Percentiles rank a stretch among this genome's conserved stretches.
phyloP scores from a whole-genome alignment of 371 early-diverging fungal genomes.

The Capniomyces stellatus region DNA sequence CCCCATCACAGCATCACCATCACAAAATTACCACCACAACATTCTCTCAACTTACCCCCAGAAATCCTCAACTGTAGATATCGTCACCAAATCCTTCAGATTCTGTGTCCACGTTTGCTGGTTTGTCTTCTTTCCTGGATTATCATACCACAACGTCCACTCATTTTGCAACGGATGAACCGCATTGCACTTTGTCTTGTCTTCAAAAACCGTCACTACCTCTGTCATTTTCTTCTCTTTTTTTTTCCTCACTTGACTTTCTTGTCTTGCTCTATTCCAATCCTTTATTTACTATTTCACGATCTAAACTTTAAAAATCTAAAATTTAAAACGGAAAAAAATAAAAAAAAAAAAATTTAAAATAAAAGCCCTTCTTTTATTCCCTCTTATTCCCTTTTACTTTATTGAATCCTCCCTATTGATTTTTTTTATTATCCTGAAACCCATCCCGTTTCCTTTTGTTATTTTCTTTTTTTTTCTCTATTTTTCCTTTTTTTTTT shows the following conservation, averaged over 20 bases:
- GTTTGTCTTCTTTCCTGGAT: slow-evolving; percentile 56
- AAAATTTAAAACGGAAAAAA: neutral
- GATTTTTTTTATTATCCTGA: no score
- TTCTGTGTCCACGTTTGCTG: slow-evolving; percentile 68
- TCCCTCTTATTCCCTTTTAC: no score
- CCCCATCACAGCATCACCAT: no score
- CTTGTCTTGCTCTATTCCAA: neutral
- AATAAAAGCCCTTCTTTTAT: no score
- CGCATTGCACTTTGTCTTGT: slow-evolving; percentile 48
- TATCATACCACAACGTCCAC: slow-evolving; percentile 93
- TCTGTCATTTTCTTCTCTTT: slow-evolving; percentile 1
- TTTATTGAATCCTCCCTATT: no score
- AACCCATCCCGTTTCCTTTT: no score
- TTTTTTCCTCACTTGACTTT: neutral
- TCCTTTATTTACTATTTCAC: neutral
- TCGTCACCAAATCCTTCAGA: slow-evolving; percentile 66
- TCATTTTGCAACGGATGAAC: slow-evolving; percentile 74
- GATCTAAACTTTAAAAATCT: neutral
- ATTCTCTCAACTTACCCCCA: slow-evolving; percentile 68
- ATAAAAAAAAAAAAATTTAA: slow-evolving; percentile 2
- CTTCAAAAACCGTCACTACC: slow-evolving; percentile 29
- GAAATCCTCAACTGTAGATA: slow-evolving; percentile 87
- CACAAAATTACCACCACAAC: no score
- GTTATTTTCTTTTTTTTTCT: no score
- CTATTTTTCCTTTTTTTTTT: no score